Base-by-base conservation (phyloP, 345 rosid genomes). In the Conringia planisiliqua region DNA sequence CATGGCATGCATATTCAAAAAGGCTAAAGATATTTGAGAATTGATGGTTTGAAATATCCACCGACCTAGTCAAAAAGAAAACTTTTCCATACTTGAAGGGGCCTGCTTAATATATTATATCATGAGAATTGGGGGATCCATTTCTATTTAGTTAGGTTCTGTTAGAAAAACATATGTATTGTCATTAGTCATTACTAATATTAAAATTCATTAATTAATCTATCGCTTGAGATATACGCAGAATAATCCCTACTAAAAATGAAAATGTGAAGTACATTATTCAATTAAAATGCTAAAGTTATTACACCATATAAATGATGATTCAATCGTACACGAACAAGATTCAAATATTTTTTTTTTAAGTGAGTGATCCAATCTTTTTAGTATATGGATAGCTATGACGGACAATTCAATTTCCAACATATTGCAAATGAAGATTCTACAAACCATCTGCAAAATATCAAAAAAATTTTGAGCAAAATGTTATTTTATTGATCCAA, bases 1-100 rank as follows among this genome's bases (percentile, higher is more conserved):
- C 7, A 46, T 47, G 18, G 47, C 56, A 10, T 46, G 46, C 13
- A 39, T 43, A 24, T 65, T 32, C 16, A 65, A 44, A 65, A 66
- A 48, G 68, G 14, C 5, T 3, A 60, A 39, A 75, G 54, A 67
- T 68, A 32, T 43, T 50, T 59, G 46, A 32, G 63, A 68, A 50
- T 51, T 75, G 79, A 68, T 75, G 56, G 68, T 27, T 75, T 75
- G 74, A 68, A 68, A 68, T 51, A 68, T 60, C 74, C 69, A 68
- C 73, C 79, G 74, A 68, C 79, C 74, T 51, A 3, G 36, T 48
- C 61, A 67, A 59, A 75, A 48, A 60, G 14, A 11, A 68, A 60
- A 68, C 74, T 75, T 74, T 68, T 75, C 74, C 73, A 66, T 6
- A 61, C 63, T 60, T 60, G 56, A 39, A 58, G 73, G 46, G 74